Evolutionary conservation across 331 rosid species (phyloP), one percentile per base, ranked within the genome.

Genomic region (Malus hybrid): DNA sequence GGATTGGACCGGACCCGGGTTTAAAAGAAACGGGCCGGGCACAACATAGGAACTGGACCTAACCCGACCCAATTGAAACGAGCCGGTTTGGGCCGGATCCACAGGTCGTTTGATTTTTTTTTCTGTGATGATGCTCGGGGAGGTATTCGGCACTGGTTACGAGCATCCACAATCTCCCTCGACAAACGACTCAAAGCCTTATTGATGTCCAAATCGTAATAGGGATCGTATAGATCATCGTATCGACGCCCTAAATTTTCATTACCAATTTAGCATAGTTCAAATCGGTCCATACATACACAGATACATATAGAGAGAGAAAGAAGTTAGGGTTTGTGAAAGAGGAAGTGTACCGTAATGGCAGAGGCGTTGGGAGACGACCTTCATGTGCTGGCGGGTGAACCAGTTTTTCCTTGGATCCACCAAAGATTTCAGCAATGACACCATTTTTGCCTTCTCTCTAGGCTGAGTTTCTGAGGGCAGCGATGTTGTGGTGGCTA

Each of bases 111-210:
- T n/a, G n/a, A n/a, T n/a, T n/a, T n/a, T n/a, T n/a, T n/a, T n/a
- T n/a, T n/a, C n/a, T n/a, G n/a, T n/a, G n/a, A n/a, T n/a, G n/a
- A n/a, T n/a, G n/a, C n/a, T n/a, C n/a, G 4, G 91, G 87, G 73
- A 91, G 97, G 78, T 91, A 91, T 77, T 88, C 75, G 64, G 91
- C 99, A 93, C 82, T 93, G 97, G 68, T 90, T 88, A 15, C 99
- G 96, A 0, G 99, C 97, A 78, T 90, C 96, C 1, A 92, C 95
- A 3, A 94, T 80, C 90, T 94, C 95, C 74, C 90, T 90, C 0
- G 99, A 97, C 2, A 94, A 92, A 57, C 99, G 92, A 85, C 86
- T 87, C 68, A 91, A 77, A 5, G 95, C 97, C 79, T 90, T 96
- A 95, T 94, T 94, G 39, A 92, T 75, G 79, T 94, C 99, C 77